These are phyloP conservation scores for Arthrobotrys sinensis DNA, from an alignment of 2,329 filamentous ascomycete genomes.

Conservation along the genomic window DNA sequence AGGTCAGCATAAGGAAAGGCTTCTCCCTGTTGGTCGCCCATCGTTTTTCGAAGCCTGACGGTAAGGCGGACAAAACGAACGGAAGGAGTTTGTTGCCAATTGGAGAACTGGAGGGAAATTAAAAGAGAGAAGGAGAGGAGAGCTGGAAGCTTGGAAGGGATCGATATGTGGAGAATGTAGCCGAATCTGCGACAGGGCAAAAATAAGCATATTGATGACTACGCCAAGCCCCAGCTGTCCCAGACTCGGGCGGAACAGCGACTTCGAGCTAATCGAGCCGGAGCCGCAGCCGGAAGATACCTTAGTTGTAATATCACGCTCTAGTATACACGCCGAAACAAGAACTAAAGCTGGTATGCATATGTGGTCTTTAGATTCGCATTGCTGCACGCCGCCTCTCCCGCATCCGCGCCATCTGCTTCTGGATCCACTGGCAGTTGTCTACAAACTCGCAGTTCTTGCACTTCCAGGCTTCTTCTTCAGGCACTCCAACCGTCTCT, in stretches of 20 bases:
- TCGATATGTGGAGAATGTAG: slow-evolving; percentile 39
- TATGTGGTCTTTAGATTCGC: slow-evolving; percentile 1
- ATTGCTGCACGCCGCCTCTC: slow-evolving; percentile 62
- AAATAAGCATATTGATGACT: slow-evolving; percentile 42
- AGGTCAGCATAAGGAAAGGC: slow-evolving; percentile 33
- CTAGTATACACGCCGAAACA: slow-evolving; percentile 2
- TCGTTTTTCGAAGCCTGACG: slow-evolving; percentile 22
- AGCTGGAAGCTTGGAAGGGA: slow-evolving; percentile 17
- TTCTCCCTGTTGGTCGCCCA: slow-evolving; percentile 40
- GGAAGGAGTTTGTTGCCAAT: slow-evolving; percentile 28
- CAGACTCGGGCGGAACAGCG: background rate
- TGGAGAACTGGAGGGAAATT: slow-evolving; percentile 30
- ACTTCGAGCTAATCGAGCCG: slow-evolving; percentile 8
- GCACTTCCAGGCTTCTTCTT: slow-evolving; percentile 93
- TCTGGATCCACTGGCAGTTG: slow-evolving; percentile 82
- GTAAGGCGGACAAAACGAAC: slow-evolving; percentile 41
- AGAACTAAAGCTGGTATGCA: background rate
- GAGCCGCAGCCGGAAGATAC: background rate
- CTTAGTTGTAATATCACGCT: background rate
- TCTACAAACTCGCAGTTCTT: slow-evolving; percentile 83
- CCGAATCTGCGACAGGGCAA: slow-evolving; percentile 43
- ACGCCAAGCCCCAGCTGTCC: slow-evolving; percentile 12
- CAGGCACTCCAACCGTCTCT: slow-evolving; percentile 79
- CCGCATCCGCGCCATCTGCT: slow-evolving; percentile 67
- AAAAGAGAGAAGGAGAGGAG: slow-evolving; percentile 25